Evolutionary conservation across 2,329 filamentous ascomycete genomes (phyloP), one percentile per base, ranked within the genome.

Genomic region (Teratosphaeria zuluensis): DNA sequence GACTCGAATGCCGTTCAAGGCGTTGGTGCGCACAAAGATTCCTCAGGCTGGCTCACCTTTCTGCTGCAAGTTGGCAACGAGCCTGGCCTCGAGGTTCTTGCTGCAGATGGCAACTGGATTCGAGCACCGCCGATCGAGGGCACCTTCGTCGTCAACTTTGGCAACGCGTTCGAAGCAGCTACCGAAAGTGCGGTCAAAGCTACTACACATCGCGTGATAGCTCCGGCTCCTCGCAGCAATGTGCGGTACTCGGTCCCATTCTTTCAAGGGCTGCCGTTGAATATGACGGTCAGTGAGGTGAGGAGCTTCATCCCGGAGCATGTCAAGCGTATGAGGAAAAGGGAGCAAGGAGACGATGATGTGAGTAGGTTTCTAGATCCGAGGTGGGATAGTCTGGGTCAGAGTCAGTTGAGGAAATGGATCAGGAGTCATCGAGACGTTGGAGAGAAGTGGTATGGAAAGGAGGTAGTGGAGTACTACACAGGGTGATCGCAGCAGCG

Each of bases 1-100:
- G 60, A 64, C 9, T 51, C 58, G 1, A 56, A 46, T 14, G 52
- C 24, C 2, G 54, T 64, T 2, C 82, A 85, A 69, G 83, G 83
- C 1, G 82, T 85, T 1, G 83, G 83, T 0, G 79, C 83, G 0
- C 83, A 85, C 70, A 85, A 85, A 64, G 81, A 84, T 67, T 84
- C 80, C 0, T 84, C 81, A 0, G 83, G 83, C 3, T 85, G 82
- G 81, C 82, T 83, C 74, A 86, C 84, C 0, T 85, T 86, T 61
- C 76, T 86, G 3, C 77, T 84, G 5, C 84, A 86, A 67, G 80
- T 82, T 6, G 82, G 80, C 0, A 76, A 78, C 2, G 78, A 81
- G 3, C 71, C 75, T 64, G 78, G 76, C 0, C 69, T 80, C 3
- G 77, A 80, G 65, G 77, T 80, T 1, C 70, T 73, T 51, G 75